Evolutionary conservation across 768 basidiomycete species (phyloP), one percentile per base, ranked within the genome.

Genomic region (Hericium coralloides): DNA sequence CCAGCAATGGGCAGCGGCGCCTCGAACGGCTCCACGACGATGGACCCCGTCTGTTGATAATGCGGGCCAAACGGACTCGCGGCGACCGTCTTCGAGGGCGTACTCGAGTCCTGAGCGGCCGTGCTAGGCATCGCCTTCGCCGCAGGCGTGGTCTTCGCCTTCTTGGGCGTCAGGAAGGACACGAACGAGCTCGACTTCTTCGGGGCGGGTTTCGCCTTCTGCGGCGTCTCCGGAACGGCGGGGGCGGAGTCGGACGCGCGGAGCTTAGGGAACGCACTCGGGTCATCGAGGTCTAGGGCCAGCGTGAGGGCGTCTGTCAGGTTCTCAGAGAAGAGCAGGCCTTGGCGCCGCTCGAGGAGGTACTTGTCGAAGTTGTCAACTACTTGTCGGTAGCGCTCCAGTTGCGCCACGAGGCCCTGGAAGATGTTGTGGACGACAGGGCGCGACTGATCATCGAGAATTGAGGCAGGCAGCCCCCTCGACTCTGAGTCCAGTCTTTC

Each of bases 321-420:
- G 67, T 94, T 94, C 71, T 97, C 94, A 3, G 88, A 87, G 69
- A 95, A 97, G 17, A 95, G 72, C 9, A 98, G 76, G 2, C 94
- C 95, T 66, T 87, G 88, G 17, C 95, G 80, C 38, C 95, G 81
- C 70, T 98, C 92, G 2, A 83, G 69, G 2, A 98, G 80, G 65
- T 82, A 90, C 65, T 79, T 80, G 73, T 98, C 93, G 66, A 98
- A 97, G 49, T 85, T 74, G 20, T 85, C 79, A 26, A 95, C 84
- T 18, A 78, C 67, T 41, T 79, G 75, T 7, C 92, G 85, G 72
- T 94, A 94, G 48, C 80, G 76, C 63, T 92, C 88, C 9, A 98
- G 78, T 63, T 94, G 90, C 17, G 79, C 76, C 45, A 92, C 84
- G 4, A 97, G 82, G 12, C 86, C 83, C 25, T 88, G 82, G 60